Conservation (phyloP, 495 filamentous ascomycete genomes). For the Penicillium goetzii region DNA sequence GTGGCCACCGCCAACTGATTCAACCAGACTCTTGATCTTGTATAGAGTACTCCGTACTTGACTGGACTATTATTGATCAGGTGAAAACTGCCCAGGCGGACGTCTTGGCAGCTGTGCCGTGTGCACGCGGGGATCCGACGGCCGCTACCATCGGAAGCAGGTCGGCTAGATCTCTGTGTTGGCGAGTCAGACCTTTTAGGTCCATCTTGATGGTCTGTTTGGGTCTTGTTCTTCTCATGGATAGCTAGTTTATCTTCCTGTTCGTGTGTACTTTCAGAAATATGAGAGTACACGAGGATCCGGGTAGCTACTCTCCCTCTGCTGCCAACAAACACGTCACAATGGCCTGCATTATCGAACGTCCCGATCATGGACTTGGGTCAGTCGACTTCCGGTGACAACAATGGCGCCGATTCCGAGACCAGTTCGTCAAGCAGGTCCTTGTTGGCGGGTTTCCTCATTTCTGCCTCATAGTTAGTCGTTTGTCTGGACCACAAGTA, state of each 20-base stretch:
- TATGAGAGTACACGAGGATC: neutral
- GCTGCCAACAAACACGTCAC: too few species aligned
- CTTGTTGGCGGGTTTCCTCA: too few species aligned
- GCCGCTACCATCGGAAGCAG: slow-evolving; percentile 7
- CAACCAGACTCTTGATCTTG: neutral
- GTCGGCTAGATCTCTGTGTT: neutral
- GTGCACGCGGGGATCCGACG: slow-evolving; percentile 10
- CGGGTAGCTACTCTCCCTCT: too few species aligned
- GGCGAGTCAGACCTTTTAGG: neutral
- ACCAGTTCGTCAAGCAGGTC: too few species aligned
- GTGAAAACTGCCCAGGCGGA: neutral
- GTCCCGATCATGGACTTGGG: too few species aligned
- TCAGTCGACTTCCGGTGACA: too few species aligned
- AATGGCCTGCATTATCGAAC: too few species aligned
- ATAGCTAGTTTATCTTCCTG: neutral
- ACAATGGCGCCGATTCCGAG: too few species aligned
- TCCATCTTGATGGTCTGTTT: neutral
- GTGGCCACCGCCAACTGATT: neutral
- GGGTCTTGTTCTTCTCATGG: neutral
- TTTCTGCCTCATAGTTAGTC: too few species aligned
- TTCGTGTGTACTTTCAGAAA: neutral
- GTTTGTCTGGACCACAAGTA: too few species aligned
- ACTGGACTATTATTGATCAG: neutral
- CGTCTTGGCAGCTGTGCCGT: slow-evolving; percentile 5
- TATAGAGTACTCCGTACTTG: neutral